phyloP scores from a whole-genome alignment of 371 early-diverging fungal genomes.

The Rhizomucor pusillus region DNA sequence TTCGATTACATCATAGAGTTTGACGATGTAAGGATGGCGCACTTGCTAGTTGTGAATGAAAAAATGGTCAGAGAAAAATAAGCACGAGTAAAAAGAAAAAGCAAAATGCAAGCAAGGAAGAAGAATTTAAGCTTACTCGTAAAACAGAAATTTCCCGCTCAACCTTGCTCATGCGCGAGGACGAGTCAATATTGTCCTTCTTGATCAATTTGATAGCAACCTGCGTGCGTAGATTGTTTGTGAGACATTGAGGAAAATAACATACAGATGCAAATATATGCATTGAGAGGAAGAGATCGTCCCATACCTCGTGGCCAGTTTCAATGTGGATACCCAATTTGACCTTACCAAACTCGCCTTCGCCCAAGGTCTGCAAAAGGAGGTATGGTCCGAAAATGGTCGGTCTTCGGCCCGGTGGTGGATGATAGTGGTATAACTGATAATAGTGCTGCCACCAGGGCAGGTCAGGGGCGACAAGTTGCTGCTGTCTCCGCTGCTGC shows the following conservation, averaged over 20 bases:
- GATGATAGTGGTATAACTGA: slow-evolving; percentile 41
- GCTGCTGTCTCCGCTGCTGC: slow-evolving; percentile 30
- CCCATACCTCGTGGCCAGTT: slow-evolving; percentile 87
- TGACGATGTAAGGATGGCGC: slow-evolving; percentile 92
- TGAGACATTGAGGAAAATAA: background rate
- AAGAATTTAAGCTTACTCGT: slow-evolving; percentile 49
- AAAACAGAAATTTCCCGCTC: slow-evolving; percentile 82
- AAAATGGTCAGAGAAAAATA: background rate
- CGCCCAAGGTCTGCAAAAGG: slow-evolving; percentile 94
- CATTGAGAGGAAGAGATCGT: slow-evolving; percentile 7
- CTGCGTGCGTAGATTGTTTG: slow-evolving; percentile 29
- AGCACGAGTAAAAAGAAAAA: background rate
- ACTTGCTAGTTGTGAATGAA: too few relatives aligned
- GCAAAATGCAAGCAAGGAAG: background rate
- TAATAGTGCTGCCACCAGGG: slow-evolving; percentile 51
- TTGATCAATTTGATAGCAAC: slow-evolving; percentile 82
- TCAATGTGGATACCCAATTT: slow-evolving; percentile 93
- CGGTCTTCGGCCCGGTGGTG: slow-evolving; percentile 47
- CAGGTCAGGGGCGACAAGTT: slow-evolving; percentile 17
- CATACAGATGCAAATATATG: slow-evolving; percentile 8
- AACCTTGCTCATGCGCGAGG: slow-evolving; percentile 75
- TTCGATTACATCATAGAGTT: slow-evolving; percentile 93
- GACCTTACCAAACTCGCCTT: slow-evolving; percentile 99
- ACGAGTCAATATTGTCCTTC: slow-evolving; percentile 78
- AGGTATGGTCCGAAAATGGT: slow-evolving; percentile 93